Evolutionary conservation across 1,284 basidiomycete genomes (phyloP).

Genomic region (Tilletia horrida): DNA sequence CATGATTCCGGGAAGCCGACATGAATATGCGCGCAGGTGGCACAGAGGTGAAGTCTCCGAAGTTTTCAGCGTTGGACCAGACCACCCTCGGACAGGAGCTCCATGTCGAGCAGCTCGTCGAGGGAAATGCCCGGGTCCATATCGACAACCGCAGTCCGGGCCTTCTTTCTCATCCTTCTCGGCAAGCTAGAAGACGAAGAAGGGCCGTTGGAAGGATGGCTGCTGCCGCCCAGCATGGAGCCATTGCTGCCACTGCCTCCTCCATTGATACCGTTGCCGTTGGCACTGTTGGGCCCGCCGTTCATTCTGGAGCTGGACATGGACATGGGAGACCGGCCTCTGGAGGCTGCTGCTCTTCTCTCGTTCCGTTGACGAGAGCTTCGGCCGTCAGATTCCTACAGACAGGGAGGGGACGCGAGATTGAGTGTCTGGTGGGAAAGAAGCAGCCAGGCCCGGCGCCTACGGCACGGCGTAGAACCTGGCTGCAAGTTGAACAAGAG

Average conservation of each 20-base stretch:
- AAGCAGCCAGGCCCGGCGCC: too few species aligned
- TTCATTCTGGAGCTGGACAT: slow-evolving; percentile 12
- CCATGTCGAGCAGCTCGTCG: slow-evolving; percentile 13
- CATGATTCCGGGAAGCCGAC: not conserved
- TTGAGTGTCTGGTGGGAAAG: not conserved
- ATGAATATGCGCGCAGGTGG: not conserved
- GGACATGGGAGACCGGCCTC: slow-evolving; percentile 1
- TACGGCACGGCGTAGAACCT: not conserved
- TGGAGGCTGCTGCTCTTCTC: not conserved
- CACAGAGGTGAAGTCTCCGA: too few species aligned
- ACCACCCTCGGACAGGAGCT: slow-evolving; percentile 12
- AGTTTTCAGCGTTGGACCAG: slow-evolving; percentile 8
- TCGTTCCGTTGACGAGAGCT: slow-evolving; percentile 11
- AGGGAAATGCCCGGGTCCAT: slow-evolving; percentile 16
- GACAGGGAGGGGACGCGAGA: not conserved
- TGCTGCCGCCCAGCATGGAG: not conserved
- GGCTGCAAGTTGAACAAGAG: not conserved
- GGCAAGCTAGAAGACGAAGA: too few species aligned
- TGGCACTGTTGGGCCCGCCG: not conserved
- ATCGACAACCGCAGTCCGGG: not conserved
- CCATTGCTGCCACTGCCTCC: not conserved
- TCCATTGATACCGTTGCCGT: not conserved
- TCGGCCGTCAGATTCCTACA: slow-evolving; percentile 12
- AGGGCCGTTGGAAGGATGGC: not conserved
- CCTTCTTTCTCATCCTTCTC: not conserved